Evolutionary conservation across 2,329 filamentous ascomycete species (phyloP).

Genomic region (Clonostachys byssicola): DNA sequence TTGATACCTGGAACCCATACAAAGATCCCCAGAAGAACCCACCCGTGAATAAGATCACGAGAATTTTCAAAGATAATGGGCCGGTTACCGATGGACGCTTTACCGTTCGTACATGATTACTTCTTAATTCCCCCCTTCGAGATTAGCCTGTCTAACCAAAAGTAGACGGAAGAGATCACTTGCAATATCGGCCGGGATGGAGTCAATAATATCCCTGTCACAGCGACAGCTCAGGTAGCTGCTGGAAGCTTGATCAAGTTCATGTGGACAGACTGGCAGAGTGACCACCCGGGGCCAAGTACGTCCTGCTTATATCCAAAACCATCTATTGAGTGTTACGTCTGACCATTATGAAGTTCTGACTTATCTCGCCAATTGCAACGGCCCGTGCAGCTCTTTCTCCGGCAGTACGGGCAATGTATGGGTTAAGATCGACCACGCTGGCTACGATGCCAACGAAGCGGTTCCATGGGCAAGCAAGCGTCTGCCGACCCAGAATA

Average conservation of each 20-base stretch:
- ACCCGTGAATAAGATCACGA: constrained; percentile 14
- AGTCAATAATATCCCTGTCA: constrained; percentile 18
- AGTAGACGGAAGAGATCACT: constrained; percentile 16
- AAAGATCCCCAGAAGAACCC: constrained; percentile 16
- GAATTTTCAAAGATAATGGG: constrained; percentile 16
- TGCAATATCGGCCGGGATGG: constrained; percentile 10
- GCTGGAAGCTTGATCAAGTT: constrained; percentile 29
- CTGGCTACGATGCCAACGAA: constrained; percentile 40
- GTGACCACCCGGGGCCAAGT: constrained; percentile 37
- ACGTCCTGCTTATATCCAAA: neutral
- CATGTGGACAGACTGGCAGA: constrained; percentile 32
- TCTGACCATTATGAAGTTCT: constrained; percentile 31
- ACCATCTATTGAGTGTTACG: rapidly evolving
- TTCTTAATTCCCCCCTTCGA: too few relatives aligned
- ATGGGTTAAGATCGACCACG: constrained; percentile 59
- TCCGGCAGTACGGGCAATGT: constrained; percentile 11
- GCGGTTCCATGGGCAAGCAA: constrained; percentile 19
- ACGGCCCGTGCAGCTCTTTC: constrained; percentile 41
- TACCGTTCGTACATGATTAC: constrained; percentile 2
- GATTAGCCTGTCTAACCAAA: too few relatives aligned
- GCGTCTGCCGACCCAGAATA: constrained; percentile 32
- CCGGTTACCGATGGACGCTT: constrained; percentile 16
- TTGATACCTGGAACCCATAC: constrained; percentile 18
- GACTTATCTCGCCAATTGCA: constrained; percentile 56
- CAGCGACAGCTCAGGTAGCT: constrained; percentile 15